Evolutionary conservation across 2,329 filamentous ascomycete species (phyloP).

Genomic region (Aureobasidium sp.): DNA sequence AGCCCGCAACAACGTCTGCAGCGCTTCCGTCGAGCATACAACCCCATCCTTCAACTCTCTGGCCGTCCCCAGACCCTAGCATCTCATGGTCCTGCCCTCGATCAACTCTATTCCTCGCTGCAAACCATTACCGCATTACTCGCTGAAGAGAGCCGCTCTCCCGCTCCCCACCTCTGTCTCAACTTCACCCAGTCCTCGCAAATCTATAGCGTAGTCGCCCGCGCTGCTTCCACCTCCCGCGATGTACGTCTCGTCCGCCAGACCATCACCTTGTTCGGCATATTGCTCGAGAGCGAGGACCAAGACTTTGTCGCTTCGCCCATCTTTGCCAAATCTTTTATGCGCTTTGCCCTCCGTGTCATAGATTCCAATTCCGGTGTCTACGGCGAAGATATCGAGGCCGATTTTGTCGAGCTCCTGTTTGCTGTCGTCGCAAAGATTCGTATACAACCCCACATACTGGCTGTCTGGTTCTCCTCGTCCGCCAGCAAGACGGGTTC

Average conservation of each 20-base stretch:
- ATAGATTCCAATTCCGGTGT: conserved; percentile 63
- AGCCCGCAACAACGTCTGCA: conserved; percentile 52
- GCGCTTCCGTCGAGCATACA: conserved; percentile 53
- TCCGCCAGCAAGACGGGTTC: conserved; percentile 26
- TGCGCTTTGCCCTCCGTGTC: conserved; percentile 74
- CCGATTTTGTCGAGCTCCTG: conserved; percentile 80
- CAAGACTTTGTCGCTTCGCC: conserved; percentile 87
- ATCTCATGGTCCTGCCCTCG: conserved; percentile 42
- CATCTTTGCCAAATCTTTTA: conserved; percentile 76
- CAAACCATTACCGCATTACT: conserved; percentile 58
- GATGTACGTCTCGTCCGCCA: conserved; percentile 81
- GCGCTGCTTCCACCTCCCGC: conserved; percentile 77
- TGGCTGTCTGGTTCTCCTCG: conserved; percentile 76
- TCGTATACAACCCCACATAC: conserved; percentile 72
- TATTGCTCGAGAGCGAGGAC: conserved; percentile 91
- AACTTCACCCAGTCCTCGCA: conserved; percentile 77
- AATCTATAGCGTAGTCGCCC: conserved; percentile 80
- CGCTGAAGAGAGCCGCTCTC: conserved; percentile 79
- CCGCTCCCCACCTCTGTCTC: conserved; percentile 85
- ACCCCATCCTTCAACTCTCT: conserved; percentile 53
- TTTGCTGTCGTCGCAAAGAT: conserved; percentile 98
- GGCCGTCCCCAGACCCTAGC: conserved; percentile 44
- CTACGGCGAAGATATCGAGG: conserved; percentile 73
- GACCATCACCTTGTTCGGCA: conserved; percentile 78
- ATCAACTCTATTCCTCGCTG: conserved; percentile 43